These are phyloP conservation scores for Wickerhamiella pararugosa DNA, from an alignment of 1,139 yeast species.

Conservation along the genomic window DNA sequence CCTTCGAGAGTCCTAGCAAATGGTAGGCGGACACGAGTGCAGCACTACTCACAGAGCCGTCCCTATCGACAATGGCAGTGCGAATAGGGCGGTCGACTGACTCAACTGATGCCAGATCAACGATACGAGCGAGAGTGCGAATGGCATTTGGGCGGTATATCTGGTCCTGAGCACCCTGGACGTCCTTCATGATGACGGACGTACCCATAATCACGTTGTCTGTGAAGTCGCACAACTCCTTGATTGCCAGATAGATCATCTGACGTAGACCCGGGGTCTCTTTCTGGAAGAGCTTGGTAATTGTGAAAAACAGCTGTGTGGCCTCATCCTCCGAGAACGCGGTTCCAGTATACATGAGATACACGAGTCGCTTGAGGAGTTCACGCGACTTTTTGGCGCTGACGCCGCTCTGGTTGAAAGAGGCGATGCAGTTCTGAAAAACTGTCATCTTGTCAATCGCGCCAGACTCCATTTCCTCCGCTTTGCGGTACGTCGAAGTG, in stretches of 20 bases:
- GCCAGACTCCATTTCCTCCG: constrained; percentile 58
- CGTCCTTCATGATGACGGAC: constrained; percentile 94
- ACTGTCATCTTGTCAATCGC: constrained; percentile 93
- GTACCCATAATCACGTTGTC: constrained; percentile 96
- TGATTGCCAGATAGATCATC: constrained; percentile 83
- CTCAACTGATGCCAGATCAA: constrained; percentile 85
- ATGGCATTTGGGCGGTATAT: constrained; percentile 90
- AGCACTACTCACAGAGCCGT: constrained; percentile 81
- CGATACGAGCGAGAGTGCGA: constrained; percentile 75
- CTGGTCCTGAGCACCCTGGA: constrained; percentile 66
- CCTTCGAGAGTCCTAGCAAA: constrained; percentile 75
- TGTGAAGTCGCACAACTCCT: constrained; percentile 71
- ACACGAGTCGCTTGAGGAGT: constrained; percentile 49
- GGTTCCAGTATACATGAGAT: constrained; percentile 71
- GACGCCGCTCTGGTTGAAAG: constrained; percentile 84
- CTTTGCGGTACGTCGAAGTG: constrained; percentile 66
- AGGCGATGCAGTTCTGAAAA: constrained; percentile 87
- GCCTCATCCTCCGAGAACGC: constrained; percentile 80
- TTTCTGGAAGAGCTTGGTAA: constrained; percentile 89
- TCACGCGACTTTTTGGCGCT: constrained; percentile 76
- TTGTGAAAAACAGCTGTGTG: constrained; percentile 82
- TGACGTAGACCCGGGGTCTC: constrained; percentile 84
- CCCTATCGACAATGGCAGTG: constrained; percentile 81
- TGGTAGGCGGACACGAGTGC: constrained; percentile 87
- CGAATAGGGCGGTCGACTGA: constrained; percentile 89